Evolutionary conservation across 139 green algal genomes (phyloP).

Genomic region (Protoeuglena noctilucae): DNA sequence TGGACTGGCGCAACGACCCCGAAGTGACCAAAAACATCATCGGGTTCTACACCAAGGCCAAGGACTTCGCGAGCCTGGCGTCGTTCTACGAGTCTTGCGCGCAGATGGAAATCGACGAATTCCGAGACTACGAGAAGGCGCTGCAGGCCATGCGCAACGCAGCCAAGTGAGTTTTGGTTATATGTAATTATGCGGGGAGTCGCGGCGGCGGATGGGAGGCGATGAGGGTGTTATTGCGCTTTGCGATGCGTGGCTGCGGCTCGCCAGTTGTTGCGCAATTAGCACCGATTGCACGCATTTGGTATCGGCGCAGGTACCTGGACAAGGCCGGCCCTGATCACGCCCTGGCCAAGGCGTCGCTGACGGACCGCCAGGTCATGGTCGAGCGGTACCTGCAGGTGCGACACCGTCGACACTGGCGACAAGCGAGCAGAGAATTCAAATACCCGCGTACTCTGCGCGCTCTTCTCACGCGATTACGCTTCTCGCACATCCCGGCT

Average conservation of each 20-base stretch:
- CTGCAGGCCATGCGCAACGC: conserved; percentile 22
- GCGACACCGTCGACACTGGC: too few species aligned
- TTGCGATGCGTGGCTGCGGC: too few species aligned
- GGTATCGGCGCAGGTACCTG: conserved; percentile 30
- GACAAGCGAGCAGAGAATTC: too few species aligned
- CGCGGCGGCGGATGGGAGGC: too few species aligned
- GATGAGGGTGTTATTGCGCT: too few species aligned
- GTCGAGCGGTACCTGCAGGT: conserved; percentile 35
- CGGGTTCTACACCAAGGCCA: conserved; percentile 62
- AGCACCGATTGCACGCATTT: too few species aligned
- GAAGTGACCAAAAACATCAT: conserved; percentile 61
- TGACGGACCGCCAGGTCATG: conserved; percentile 24
- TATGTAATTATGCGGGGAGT: too few species aligned
- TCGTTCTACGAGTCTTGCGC: conserved; percentile 64
- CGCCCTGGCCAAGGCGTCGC: conserved; percentile 9
- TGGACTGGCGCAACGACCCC: conserved; percentile 49
- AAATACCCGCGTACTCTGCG: too few species aligned
- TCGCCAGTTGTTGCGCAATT: too few species aligned
- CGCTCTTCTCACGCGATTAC: too few species aligned
- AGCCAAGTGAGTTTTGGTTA: too few species aligned
- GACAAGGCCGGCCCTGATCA: conserved; percentile 19
- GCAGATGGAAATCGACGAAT: conserved; percentile 69
- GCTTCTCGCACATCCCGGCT: too few species aligned
- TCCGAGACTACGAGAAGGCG: conserved; percentile 54
- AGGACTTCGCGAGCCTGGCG: conserved; percentile 38